Conservation (phyloP, 2,329 filamentous ascomycete genomes). For the Mycocentrospora acerina region DNA sequence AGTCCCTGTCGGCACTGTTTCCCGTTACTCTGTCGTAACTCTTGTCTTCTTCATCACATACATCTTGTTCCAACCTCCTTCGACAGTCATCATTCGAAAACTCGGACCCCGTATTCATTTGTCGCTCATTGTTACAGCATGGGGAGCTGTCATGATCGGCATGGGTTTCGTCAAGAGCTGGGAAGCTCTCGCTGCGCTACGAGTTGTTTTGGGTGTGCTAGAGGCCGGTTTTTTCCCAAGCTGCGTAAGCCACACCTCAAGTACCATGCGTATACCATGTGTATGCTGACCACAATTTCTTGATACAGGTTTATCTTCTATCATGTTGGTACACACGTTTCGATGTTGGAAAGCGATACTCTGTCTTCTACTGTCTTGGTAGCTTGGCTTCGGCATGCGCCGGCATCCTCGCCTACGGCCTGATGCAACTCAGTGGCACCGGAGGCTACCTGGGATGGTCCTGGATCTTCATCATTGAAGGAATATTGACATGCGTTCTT, state of each 20-base stretch:
- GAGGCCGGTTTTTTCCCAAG: constrained; percentile 46
- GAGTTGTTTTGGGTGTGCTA: constrained; percentile 43
- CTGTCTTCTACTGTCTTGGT: constrained; percentile 68
- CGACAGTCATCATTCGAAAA: constrained; percentile 44
- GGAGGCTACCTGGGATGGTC: constrained; percentile 49
- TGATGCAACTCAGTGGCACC: constrained; percentile 65
- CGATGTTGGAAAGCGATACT: constrained; percentile 70
- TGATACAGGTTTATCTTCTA: constrained; percentile 2
- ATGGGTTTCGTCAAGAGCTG: constrained; percentile 45
- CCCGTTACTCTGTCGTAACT: constrained; percentile 60
- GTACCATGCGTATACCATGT: constrained; percentile 1
- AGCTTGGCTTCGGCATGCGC: constrained; percentile 66
- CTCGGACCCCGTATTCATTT: constrained; percentile 44
- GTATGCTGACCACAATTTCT: no score
- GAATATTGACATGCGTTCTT: constrained; percentile 44
- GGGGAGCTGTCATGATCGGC: constrained; percentile 49
- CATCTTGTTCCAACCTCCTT: constrained; percentile 45
- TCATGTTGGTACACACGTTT: constrained; percentile 49
- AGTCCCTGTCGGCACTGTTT: constrained; percentile 29
- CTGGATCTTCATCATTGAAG: constrained; percentile 52
- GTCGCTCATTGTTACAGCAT: constrained; percentile 37
- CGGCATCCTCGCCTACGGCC: constrained; percentile 69
- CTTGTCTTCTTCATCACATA: constrained; percentile 50
- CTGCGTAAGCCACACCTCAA: constrained; percentile 50
- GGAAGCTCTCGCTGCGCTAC: constrained; percentile 37